A percentile compares a stretch with the other conserved stretches of the same genome.
These are phyloP conservation scores for Phytophthora tentaculata DNA, from an alignment of 352 stramenopile species.

Conservation along the genomic window DNA sequence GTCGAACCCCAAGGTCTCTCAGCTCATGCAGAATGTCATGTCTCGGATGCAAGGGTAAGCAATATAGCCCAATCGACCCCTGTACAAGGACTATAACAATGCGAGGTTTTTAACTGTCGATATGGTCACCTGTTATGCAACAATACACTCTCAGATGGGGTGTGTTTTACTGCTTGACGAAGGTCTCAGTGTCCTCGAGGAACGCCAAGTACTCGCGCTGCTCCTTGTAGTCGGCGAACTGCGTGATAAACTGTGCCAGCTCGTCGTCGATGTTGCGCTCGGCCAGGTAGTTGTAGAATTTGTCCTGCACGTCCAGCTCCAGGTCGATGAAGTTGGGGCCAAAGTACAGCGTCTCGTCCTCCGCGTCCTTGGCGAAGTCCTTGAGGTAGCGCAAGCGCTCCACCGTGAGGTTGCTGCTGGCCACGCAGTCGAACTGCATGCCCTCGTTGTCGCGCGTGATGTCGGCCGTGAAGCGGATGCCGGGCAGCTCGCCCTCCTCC, in stretches of 20 bases:
- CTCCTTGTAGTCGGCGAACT: conserved; percentile 87
- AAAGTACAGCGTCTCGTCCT: conserved; percentile 78
- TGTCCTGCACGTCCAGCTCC: conserved; percentile 85
- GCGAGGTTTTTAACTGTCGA: conserved; percentile 24
- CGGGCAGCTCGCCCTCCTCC: conserved; percentile 71
- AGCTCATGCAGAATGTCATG: conserved; percentile 82
- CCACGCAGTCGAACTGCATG: conserved; percentile 84
- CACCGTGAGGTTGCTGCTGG: conserved; percentile 82
- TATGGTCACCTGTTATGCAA: conserved; percentile 27
- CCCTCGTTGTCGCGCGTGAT: conserved; percentile 74
- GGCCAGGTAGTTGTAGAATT: conserved; percentile 81
- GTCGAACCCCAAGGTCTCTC: conserved; percentile 87
- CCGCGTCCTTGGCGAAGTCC: conserved; percentile 56
- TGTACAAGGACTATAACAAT: conserved; percentile 14
- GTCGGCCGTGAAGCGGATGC: conserved; percentile 81
- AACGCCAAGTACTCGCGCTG: conserved; percentile 87
- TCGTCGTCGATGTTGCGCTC: conserved; percentile 85
- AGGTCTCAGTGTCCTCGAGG: conserved; percentile 69
- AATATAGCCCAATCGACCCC: conserved; percentile 1
- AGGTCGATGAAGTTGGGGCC: conserved; percentile 85
- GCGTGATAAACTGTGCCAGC: conserved; percentile 84
- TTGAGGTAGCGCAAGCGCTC: conserved; percentile 75
- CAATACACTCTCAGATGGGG: conserved; percentile 2
- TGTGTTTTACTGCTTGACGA: conserved; percentile 72
- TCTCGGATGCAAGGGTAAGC: conserved; percentile 57